Evolutionary conservation across 352 stramenopile genomes (phyloP).

Genomic region (Pythium scleroteichum): DNA sequence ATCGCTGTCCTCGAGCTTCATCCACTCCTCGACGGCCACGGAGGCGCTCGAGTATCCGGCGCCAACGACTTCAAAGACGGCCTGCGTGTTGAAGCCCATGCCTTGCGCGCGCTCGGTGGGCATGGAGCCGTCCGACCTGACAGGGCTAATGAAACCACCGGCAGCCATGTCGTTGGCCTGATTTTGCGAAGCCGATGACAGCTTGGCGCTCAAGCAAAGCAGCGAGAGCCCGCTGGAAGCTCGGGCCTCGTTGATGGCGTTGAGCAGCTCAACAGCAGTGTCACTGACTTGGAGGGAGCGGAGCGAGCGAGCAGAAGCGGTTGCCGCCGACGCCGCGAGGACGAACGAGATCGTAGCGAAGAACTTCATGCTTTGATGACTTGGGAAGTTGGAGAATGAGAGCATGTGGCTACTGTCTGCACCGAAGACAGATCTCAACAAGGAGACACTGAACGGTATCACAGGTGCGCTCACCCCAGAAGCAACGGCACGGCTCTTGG

Average conservation of each 20-base stretch:
- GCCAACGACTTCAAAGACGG: constrained; percentile 23
- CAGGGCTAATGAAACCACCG: constrained; percentile 16
- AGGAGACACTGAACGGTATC: no score
- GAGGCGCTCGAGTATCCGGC: constrained; percentile 15
- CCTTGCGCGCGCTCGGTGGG: constrained; percentile 16
- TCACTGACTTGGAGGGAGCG: no score
- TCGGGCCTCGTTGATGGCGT: not conserved
- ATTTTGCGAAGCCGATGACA: constrained; percentile 20
- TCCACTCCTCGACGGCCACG: constrained; percentile 18
- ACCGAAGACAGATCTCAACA: no score
- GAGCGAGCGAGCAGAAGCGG: not conserved
- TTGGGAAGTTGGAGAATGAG: not conserved
- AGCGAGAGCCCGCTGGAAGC: not conserved
- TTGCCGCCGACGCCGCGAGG: not conserved
- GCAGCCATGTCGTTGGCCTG: constrained; percentile 19
- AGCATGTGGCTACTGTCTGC: not conserved
- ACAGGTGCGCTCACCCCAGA: no score
- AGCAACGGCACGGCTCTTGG: no score
- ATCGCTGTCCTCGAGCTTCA: not conserved
- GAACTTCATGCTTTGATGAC: not conserved
- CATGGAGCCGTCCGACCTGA: constrained; percentile 3
- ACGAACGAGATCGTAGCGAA: not conserved
- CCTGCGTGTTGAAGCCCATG: constrained; percentile 20
- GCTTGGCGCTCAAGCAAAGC: constrained; percentile 10
- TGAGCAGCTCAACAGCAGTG: not conserved